These are phyloP conservation scores for Hemileccinum rubropunctum DNA, from an alignment of 768 basidiomycete genomes.

Conservation along the genomic window DNA sequence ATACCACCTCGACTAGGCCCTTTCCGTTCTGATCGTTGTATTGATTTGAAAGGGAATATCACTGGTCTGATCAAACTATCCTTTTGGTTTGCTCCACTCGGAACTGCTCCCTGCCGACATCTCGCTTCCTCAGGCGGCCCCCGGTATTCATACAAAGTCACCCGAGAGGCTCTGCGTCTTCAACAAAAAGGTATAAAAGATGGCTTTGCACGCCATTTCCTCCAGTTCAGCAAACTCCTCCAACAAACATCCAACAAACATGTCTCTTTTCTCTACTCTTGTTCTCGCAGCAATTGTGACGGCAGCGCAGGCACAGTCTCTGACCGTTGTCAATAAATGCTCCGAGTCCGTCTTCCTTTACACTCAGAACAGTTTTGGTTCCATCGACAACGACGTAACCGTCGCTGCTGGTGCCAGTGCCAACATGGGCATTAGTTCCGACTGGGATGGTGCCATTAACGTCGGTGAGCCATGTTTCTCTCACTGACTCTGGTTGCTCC, in stretches of 20 bases:
- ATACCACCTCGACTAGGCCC: no score
- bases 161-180: neutral
- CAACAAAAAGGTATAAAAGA: conserved; percentile 15
- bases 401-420: conserved; percentile 20
- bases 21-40: no score
- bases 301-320: conserved; percentile 25
- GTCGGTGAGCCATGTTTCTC: conserved; percentile 18
- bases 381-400: conserved; percentile 25
- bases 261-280: conserved; percentile 21
- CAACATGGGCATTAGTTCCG: conserved; percentile 30
- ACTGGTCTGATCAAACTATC: no score
- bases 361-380: conserved; percentile 30
- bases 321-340: conserved; percentile 29
- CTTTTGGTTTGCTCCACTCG: neutral
- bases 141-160: neutral
- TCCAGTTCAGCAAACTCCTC: conserved; percentile 1
- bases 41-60: no score
- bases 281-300: conserved; percentile 19
- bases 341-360: conserved; percentile 27
- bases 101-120: no score
- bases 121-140: neutral
- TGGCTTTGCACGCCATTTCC: neutral
- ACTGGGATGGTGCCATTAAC: conserved; percentile 33
- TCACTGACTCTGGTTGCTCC: neutral
- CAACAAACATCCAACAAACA: conserved; percentile 7